Evolutionary conservation across 1,139 yeast genomes (phyloP), one percentile per base, ranked within the genome.

Genomic region (Pichia sp.): DNA sequence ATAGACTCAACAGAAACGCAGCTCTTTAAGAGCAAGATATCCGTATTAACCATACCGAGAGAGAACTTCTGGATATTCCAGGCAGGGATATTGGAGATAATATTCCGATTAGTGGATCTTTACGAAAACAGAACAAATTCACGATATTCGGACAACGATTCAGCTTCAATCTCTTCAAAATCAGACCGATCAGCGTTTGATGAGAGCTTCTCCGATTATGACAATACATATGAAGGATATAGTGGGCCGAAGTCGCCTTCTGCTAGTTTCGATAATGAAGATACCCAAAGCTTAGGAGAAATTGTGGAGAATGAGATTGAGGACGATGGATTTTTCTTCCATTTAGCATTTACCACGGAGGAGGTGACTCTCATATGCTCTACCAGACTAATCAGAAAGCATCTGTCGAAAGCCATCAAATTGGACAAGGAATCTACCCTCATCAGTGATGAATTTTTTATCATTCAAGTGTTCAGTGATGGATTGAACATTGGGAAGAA

Each of bases 381-480:
- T 3, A 49, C 59, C 5, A 40, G 44, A 7, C 27, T 49, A 19
- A 46, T 53, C 3, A 30, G 45, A 4, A 40, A 36, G 28, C 50
- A 44, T 31, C 41, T 57, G 14, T 29, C 16, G 3, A 40, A 45
- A 6, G 42, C 58, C 6, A 36, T 56, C 11, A 26, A 38, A 7
- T 27, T 50, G 4, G 46, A 41, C 17, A 14, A 17, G 3, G 34
- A 34, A 21, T 39, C 52, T 51, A 67, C 38, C 19, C 49, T 75
- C n/a, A 47, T 76, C 9, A 59, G 63, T 1, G 69, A 69, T 22
- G 59, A 60, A 18, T 79, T 70, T 49, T 59, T 76, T 26, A 70
- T 70, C 21, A 59, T 79, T 23, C 82, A 76, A 43, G 72, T 79
- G 4, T 79, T 77, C 44, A 71, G 75, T 37, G 83, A 76, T 42